Base-by-base conservation (phyloP, 768 basidiomycete species). In the Calocybe indica region DNA sequence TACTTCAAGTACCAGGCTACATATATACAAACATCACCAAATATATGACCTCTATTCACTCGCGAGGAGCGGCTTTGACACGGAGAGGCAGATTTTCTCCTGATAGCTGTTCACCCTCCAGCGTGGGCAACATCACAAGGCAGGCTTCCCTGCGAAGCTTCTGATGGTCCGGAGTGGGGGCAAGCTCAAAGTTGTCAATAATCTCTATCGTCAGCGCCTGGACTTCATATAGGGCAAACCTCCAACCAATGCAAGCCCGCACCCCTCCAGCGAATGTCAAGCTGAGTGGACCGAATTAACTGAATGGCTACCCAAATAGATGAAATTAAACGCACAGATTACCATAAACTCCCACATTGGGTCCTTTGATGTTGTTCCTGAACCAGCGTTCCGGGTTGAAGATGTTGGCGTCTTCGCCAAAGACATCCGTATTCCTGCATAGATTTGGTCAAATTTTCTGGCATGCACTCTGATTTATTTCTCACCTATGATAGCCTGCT, bases 321-420 rank as follows among this genome's bases (percentile, higher is more conserved):
- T 10, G 40, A 42, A 15, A 22, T 6, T n/a, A 5, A 12, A 53
- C 67, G 47, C 62, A 80, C 78, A 73, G 54, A 57, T 77, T 76
- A 9, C 68, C 68, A 50, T 71, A 75, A 7, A 76, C 73, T 5
- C 73, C 73, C 3, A 76, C 56, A 6, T 65, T 66, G 3, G 67
- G 64, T 12, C 62, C 67, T 46, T 66, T 73, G 56, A 65, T 73
- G 5, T 60, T 53, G 11, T 58, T 58, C 50, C 53, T 59, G n/a
- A 80, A 53, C 80, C 80, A 84, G 47, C 82, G 64, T 43, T 78
- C 75, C 3, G 79, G 79, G 40, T 76, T 73, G 59, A 75, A 84
- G 13, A 61, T 56, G 44, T 76, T 54, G 2, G 80, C 76, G 54
- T 82, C 78, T n/a, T 71, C 67, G 3, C 82, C 82, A 63, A 80